phyloP scores from a whole-genome alignment of 1,139 yeast species.

The Yamadazyma aaseri region DNA sequence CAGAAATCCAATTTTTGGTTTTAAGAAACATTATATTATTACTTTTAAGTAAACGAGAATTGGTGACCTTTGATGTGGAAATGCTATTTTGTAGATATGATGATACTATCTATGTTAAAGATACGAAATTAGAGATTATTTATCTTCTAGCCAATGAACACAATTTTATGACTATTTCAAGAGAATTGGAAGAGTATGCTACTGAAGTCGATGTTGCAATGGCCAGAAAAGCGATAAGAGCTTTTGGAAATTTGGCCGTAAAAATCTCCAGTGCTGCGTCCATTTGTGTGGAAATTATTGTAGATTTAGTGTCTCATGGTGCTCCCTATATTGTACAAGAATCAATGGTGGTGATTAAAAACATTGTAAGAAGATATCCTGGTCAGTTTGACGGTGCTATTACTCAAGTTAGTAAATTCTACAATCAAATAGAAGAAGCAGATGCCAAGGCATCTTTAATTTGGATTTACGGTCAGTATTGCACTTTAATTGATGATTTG shows the following conservation, averaged over 20 bases:
- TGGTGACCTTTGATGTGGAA: slow-evolving; percentile 66
- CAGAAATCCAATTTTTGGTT: slow-evolving; percentile 82
- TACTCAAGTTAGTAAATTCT: slow-evolving; percentile 40
- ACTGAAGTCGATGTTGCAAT: slow-evolving; percentile 82
- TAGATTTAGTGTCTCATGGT: slow-evolving; percentile 62
- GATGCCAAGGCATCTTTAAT: slow-evolving; percentile 77
- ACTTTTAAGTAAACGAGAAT: slow-evolving; percentile 62
- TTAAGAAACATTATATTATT: slow-evolving; percentile 77
- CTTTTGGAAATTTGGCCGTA: slow-evolving; percentile 86
- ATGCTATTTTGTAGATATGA: slow-evolving; percentile 80
- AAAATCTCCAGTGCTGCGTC: slow-evolving; percentile 58
- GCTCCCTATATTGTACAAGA: slow-evolving; percentile 81
- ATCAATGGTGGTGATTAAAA: slow-evolving; percentile 70
- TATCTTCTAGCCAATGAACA: slow-evolving; percentile 69
- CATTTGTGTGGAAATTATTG: slow-evolving; percentile 61
- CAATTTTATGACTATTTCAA: slow-evolving; percentile 61
- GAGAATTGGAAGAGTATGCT: slow-evolving; percentile 83
- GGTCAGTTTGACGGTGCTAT: slow-evolving; percentile 38
- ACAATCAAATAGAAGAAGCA: slow-evolving; percentile 62
- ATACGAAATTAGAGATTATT: slow-evolving; percentile 85
- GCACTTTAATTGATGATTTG: slow-evolving; percentile 48
- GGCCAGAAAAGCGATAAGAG: slow-evolving; percentile 84
- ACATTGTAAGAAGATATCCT: slow-evolving; percentile 77
- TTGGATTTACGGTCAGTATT: slow-evolving; percentile 83
- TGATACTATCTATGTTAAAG: slow-evolving; percentile 87